Evolutionary conservation across 176 grass and related monocot genomes (phyloP), one percentile per base, ranked within the genome.

Genomic region (Paspalum vaginatum): DNA sequence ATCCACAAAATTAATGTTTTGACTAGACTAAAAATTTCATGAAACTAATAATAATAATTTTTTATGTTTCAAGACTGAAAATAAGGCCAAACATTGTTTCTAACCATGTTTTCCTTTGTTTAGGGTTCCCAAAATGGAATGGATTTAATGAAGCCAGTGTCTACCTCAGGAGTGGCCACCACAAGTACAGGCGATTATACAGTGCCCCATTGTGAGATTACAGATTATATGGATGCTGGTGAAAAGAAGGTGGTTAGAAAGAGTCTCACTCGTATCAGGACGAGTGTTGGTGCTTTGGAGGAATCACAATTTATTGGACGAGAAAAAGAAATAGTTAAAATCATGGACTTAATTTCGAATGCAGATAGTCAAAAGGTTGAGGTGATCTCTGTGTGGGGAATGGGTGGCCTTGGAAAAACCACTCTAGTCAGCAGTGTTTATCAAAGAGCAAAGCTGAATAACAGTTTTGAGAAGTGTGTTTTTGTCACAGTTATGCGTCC

Each of bases 391-490:
- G n/a, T 89, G 2, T 71, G 79, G 2, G 87, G 82, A 20, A 77
- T 85, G 77, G 78, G 77, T 51, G 83, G 77, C 0, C 10, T 76
- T 16, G 83, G 71, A 52, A 89, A 85, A 59, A 89, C 82, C 4
- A 82, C 82, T 64, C 46, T 85, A 20, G 63, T 54, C 5, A 50
- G 12, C 16, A 2, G 65, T 40, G 72, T 89, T 4, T 77, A 58
- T 22, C 27, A 70, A 9, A 56, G 44, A 13, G 15, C 9, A 40
- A 38, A 78, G 15, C 0, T 89, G 5, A 46, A 1, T 5, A n/a
- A 47, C 0, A 4, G 5, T 5, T 86, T 89, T 70, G 6, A 85
- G 0, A 59, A 25, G 39, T 11, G 22, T 57, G 70, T 24, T 42
- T 89, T 78, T 47, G 18, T 85, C 5, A 81, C 44, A 1, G 14